Percentiles rank a stretch among this genome's conserved stretches.
phyloP scores from a whole-genome alignment of 2,329 filamentous ascomycete species.

The Diaporthe humulicola region DNA sequence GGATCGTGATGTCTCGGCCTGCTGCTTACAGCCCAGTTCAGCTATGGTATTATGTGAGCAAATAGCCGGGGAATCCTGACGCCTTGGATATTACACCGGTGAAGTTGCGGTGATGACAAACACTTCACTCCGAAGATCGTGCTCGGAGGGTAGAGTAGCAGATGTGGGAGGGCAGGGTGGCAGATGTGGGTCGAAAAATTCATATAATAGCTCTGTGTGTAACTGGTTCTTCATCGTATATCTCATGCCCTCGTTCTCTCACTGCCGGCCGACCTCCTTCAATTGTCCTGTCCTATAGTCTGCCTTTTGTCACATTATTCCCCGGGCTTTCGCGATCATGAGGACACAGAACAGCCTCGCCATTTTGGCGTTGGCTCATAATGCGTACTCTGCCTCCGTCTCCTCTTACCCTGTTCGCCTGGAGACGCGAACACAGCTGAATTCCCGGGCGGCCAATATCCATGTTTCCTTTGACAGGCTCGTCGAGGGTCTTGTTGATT shows the following conservation, averaged over 20 bases:
- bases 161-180: not conserved
- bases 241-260: not conserved
- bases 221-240: not conserved
- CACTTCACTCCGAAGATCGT: too few species aligned
- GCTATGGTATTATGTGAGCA: conserved; percentile 10
- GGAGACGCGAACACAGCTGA: conserved; percentile 51
- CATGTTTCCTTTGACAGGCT: conserved; percentile 45
- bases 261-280: not conserved
- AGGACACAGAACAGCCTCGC: not conserved
- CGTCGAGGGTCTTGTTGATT: conserved; percentile 47
- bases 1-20: not conserved
- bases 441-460: conserved; percentile 51
- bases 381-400: conserved; percentile 41
- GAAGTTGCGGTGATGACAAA: conserved; percentile 4
- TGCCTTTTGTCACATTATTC: conserved; percentile 37
- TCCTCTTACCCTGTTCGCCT: conserved; percentile 44
- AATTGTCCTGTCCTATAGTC: not conserved
- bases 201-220: not conserved
- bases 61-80: not conserved
- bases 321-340: not conserved
- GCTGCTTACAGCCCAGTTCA: not conserved
- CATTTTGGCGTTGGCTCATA: conserved; percentile 11
- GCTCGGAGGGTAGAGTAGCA: too few species aligned
- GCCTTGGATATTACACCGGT: not conserved
- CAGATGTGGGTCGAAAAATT: not conserved